Conservation (phyloP, 139 green algal genomes). For the Haematococcus lacustris region DNA sequence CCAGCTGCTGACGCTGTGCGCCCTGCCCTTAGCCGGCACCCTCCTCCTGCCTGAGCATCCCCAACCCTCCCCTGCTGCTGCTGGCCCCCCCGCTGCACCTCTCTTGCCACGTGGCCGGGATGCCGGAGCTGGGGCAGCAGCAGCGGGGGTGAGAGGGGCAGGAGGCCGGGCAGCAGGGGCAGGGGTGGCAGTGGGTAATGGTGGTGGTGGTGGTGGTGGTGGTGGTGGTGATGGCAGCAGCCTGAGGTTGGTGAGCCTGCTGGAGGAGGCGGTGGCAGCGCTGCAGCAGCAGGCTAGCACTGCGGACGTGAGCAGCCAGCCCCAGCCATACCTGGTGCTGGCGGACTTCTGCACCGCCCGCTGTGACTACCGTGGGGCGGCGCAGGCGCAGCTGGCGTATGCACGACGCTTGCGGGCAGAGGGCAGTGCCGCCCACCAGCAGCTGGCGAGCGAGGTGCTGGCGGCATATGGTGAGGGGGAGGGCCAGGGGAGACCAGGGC, state of each 20-base stretch:
- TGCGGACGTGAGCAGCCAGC: constrained; percentile 19
- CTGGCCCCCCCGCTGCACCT: too few relatives aligned
- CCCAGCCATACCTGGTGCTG: constrained; percentile 38
- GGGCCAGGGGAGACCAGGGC: too few relatives aligned
- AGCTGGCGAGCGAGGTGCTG: too few relatives aligned
- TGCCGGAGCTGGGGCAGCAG: too few relatives aligned
- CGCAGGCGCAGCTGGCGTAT: constrained; percentile 21
- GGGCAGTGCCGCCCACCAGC: too few relatives aligned
- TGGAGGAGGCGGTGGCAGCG: constrained; percentile 23
- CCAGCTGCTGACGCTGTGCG: constrained; percentile 23
- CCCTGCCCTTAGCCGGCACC: constrained; percentile 23
- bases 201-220: not conserved
- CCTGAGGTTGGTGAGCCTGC: constrained; percentile 13
- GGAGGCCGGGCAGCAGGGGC: not conserved
- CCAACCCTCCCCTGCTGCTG: too few relatives aligned
- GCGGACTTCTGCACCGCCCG: constrained; percentile 24
- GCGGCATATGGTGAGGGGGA: too few relatives aligned
- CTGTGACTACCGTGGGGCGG: constrained; percentile 20
- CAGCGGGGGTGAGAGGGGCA: not conserved
- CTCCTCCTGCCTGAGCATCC: constrained; percentile 15
- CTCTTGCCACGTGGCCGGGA: too few relatives aligned
- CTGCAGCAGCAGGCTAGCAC: constrained; percentile 29
- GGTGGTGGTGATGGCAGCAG: not conserved
- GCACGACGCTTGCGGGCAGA: constrained; percentile 22
- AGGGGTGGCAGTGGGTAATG: not conserved